Conservation (phyloP, 768 basidiomycete genomes). For the Kwoniella mangroviensis region DNA sequence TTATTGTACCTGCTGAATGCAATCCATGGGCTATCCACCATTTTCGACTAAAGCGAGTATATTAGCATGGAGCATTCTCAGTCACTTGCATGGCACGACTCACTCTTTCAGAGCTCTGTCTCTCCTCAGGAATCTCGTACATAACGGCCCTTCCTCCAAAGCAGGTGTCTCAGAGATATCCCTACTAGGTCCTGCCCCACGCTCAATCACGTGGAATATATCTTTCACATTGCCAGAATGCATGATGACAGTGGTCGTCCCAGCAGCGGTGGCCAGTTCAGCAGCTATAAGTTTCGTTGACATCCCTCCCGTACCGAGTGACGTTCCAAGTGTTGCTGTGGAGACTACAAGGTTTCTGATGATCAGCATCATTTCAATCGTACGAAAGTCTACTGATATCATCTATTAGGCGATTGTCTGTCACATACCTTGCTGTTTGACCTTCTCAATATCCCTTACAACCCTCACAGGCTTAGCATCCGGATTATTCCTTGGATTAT, state of each 20-base stretch:
- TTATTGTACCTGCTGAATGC: constrained; percentile 80
- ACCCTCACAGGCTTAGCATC: constrained; percentile 76
- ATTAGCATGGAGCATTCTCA: not conserved
- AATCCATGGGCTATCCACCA: constrained; percentile 98
- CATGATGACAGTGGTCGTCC: constrained; percentile 87
- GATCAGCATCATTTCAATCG: not conserved
- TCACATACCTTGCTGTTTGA: constrained; percentile 74
- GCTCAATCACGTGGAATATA: constrained; percentile 78
- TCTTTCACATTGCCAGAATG: constrained; percentile 77
- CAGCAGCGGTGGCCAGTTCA: constrained; percentile 93
- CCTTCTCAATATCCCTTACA: constrained; percentile 79
- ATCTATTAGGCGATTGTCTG: not conserved
- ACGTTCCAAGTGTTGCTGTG: constrained; percentile 88
- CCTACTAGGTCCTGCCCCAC: constrained; percentile 40
- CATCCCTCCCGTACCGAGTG: constrained; percentile 96
- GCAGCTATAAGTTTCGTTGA: constrained; percentile 98
- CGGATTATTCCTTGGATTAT: constrained; percentile 91
- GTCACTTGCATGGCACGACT: constrained; percentile 18
- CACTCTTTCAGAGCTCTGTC: constrained; percentile 56
- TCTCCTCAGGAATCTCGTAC: constrained; percentile 75
- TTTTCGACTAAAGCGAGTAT: constrained; percentile 73
- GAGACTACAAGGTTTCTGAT: constrained; percentile 66
- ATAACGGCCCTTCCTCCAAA: constrained; percentile 65
- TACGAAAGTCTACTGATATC: not conserved
- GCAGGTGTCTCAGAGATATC: constrained; percentile 37